Percentiles rank a stretch among this genome's conserved stretches.
Evolutionary conservation across 768 basidiomycete species (phyloP).

Genomic region (Naganishia vishniacii): DNA sequence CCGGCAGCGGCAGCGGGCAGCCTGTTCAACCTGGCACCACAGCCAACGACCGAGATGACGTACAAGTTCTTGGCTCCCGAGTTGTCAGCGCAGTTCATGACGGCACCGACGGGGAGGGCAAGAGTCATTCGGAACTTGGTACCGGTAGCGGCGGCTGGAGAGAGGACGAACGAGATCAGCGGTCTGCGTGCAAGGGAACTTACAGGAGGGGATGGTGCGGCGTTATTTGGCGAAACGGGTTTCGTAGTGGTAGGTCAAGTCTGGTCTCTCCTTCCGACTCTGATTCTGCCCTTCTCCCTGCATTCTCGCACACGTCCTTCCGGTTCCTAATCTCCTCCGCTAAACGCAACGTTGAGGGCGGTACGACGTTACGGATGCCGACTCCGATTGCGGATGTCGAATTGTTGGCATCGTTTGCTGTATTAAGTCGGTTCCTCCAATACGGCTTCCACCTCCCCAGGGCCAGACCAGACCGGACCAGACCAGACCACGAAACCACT

Average conservation of each 20-base stretch:
- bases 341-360: neutral
- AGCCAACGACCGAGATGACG: conserved; percentile 89
- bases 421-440: no score
- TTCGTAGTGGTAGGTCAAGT: neutral
- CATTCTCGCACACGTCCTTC: neutral
- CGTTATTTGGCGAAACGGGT: neutral
- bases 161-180: conserved; percentile 12
- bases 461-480: conserved; percentile 6
- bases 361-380: neutral
- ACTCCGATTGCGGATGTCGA: no score
- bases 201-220: neutral
- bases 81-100: conserved; percentile 98
- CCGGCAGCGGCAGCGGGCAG: conserved; percentile 71
- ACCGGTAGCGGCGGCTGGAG: conserved; percentile 56
- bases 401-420: neutral
- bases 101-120: conserved; percentile 56
- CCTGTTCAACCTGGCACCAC: conserved; percentile 93
- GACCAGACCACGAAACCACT: neutral
- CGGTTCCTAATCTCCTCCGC: neutral
- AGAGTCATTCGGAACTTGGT: conserved; percentile 88
- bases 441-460: no score
- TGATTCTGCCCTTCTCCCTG: no score
- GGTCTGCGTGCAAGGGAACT: neutral
- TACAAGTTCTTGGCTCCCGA: conserved; percentile 80
- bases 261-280: no score